A percentile compares a stretch with the other conserved stretches of the same genome.
Evolutionary conservation across 805 yeast species (phyloP).

Genomic region (Phaffomyces thermotolerans): DNA sequence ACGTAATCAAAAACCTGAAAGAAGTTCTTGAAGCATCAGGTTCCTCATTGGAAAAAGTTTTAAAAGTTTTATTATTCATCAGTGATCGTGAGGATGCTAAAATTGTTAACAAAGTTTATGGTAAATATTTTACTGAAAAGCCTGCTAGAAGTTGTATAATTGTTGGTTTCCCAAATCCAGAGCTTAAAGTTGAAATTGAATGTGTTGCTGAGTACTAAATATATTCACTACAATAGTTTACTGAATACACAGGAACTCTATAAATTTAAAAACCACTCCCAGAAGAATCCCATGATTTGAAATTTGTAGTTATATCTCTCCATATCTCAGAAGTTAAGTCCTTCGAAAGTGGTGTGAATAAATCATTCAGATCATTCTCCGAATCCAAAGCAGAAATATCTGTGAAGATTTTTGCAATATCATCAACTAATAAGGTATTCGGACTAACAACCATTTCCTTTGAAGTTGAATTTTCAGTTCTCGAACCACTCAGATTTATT

Average conservation of each 20-base stretch:
- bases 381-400: conserved; percentile 6
- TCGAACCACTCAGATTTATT: neutral
- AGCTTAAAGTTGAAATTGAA: conserved; percentile 45
- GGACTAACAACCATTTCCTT: conserved; percentile 10
- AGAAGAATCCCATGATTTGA: conserved; percentile 19
- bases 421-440: conserved; percentile 15
- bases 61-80: conserved; percentile 45
- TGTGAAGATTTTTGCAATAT: conserved; percentile 17
- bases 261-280: conserved; percentile 6
- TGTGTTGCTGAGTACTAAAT: conserved; percentile 31
- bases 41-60: conserved; percentile 36
- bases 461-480: neutral
- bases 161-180: conserved; percentile 43
- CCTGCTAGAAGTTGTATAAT: conserved; percentile 51
- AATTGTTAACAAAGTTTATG: conserved; percentile 39
- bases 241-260: neutral
- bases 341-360: conserved; percentile 15
- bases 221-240: neutral
- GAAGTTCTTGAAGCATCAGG: conserved; percentile 38
- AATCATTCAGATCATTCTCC: conserved; percentile 5
- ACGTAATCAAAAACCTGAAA: conserved; percentile 37
- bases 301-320: conserved; percentile 16
- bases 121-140: conserved; percentile 35
- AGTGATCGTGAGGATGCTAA: conserved; percentile 35
- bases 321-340: conserved; percentile 17